phyloP scores from a whole-genome alignment of 805 yeast species.

The Candida oleophila region DNA sequence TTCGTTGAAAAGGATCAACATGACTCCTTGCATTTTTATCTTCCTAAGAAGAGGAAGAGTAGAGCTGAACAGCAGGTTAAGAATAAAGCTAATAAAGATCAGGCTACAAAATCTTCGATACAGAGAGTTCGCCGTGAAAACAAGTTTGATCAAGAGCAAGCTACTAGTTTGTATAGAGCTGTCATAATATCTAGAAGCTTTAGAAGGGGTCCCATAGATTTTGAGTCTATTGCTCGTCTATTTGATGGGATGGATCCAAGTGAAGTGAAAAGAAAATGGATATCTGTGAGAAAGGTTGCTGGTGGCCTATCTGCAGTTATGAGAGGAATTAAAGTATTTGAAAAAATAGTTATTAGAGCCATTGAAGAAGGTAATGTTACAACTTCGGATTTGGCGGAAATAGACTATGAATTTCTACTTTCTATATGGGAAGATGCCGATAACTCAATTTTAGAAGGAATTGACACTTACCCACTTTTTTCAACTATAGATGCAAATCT shows the following conservation, averaged over 20 bases:
- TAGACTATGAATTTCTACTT: constrained; percentile 53
- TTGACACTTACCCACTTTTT: constrained; percentile 38
- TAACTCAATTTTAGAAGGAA: constrained; percentile 22
- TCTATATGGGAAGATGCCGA: constrained; percentile 66
- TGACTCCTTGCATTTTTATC: background rate
- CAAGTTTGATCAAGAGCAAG: constrained; percentile 43
- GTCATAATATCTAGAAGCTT: constrained; percentile 69
- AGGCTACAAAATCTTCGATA: background rate
- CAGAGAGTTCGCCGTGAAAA: constrained; percentile 11
- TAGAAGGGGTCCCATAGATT: constrained; percentile 55
- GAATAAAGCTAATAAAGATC: constrained; percentile 5
- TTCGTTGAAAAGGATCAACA: background rate
- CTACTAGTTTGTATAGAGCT: constrained; percentile 57
- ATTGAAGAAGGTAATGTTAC: constrained; percentile 55
- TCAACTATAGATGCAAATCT: constrained; percentile 47
- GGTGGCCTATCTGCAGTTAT: constrained; percentile 52
- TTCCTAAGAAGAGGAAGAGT: constrained; percentile 12
- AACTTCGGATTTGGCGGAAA: constrained; percentile 47
- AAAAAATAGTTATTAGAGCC: constrained; percentile 56
- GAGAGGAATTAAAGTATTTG: constrained; percentile 66
- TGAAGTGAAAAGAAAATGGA: constrained; percentile 66
- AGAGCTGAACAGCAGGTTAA: constrained; percentile 11
- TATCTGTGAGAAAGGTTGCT: constrained; percentile 52
- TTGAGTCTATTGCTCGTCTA: constrained; percentile 56
- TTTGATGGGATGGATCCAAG: constrained; percentile 45